A percentile compares a stretch with the other conserved stretches of the same genome.
phyloP scores from a whole-genome alignment of 2,329 filamentous ascomycete genomes.

The Colletotrichum zoysiae region DNA sequence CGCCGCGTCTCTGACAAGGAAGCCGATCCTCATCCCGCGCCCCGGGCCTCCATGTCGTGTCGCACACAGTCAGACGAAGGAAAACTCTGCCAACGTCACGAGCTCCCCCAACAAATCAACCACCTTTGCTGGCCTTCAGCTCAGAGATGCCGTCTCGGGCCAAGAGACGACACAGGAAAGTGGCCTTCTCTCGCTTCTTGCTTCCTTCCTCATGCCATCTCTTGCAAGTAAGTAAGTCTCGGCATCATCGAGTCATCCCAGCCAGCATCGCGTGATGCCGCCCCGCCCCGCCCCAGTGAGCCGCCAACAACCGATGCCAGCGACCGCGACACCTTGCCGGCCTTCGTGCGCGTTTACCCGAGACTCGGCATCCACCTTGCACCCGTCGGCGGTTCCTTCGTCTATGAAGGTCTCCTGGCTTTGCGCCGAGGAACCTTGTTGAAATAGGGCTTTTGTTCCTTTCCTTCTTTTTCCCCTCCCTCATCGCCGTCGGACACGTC shows the following conservation, averaged over 20 bases:
- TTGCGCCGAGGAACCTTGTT: not conserved
- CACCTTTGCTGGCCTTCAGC: conserved; percentile 9
- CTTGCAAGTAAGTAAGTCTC: conserved; percentile 20
- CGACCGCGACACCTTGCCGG: too few species aligned
- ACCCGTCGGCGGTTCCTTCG: not conserved
- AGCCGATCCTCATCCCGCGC: conserved; percentile 28
- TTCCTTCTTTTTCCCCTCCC: not conserved
- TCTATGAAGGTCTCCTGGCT: not conserved
- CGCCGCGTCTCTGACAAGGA: conserved; percentile 21
- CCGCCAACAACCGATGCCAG: too few species aligned
- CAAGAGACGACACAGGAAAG: conserved; percentile 25
- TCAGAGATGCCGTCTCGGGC: conserved; percentile 8
- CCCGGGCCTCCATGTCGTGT: not conserved
- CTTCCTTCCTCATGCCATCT: conserved; percentile 33
- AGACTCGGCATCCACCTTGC: not conserved
- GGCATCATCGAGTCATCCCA: conserved; percentile 34
- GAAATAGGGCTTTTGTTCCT: too few species aligned
- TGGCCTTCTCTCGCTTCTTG: conserved; percentile 9
- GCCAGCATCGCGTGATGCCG: conserved; percentile 29
- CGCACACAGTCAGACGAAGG: not conserved
- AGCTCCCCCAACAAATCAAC: conserved; percentile 15
- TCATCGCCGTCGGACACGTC: too few species aligned
- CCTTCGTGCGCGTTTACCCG: conserved; percentile 9
- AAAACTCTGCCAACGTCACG: not conserved
- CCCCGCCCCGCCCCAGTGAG: too few species aligned